Evolutionary conservation across 495 filamentous ascomycete genomes (phyloP).

Genomic region (Penicillium bialowiezense): DNA sequence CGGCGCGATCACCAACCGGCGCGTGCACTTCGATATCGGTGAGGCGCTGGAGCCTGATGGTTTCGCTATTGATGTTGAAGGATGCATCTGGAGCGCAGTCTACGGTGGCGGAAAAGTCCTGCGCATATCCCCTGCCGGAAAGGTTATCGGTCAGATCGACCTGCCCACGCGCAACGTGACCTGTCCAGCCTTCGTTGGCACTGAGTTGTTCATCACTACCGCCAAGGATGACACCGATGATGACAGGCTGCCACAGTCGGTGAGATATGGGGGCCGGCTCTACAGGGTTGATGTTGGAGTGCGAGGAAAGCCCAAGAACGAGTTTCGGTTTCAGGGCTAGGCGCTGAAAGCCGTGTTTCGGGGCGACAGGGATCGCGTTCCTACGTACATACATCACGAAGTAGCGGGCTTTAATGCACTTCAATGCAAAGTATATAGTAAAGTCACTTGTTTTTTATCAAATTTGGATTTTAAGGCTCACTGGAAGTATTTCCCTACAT

Average conservation of each 20-base stretch:
- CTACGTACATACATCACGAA: neutral
- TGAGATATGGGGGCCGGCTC: constrained; percentile 60
- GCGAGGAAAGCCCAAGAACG: constrained; percentile 53
- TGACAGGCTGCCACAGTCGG: constrained; percentile 52
- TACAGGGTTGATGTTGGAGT: constrained; percentile 69
- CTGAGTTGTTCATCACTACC: constrained; percentile 72
- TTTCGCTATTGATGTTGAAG: constrained; percentile 68
- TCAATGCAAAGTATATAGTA: neutral
- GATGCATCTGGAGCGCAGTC: constrained; percentile 74
- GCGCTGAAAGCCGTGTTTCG: neutral
- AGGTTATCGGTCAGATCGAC: constrained; percentile 62
- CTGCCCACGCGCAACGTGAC: constrained; percentile 69
- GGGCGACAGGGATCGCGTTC: neutral
- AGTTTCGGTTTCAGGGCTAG: constrained; percentile 41
- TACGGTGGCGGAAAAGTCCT: constrained; percentile 69
- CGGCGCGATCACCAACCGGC: constrained; percentile 63
- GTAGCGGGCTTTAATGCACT: neutral
- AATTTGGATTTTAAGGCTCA: too few relatives aligned
- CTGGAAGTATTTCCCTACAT: neutral
- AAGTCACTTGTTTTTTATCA: too few relatives aligned
- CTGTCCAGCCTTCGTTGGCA: constrained; percentile 70
- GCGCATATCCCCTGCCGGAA: constrained; percentile 61
- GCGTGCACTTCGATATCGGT: constrained; percentile 46
- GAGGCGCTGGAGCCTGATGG: constrained; percentile 65
- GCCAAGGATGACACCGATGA: constrained; percentile 59